Base-by-base conservation (phyloP, 1,284 basidiomycete species). In the Peniophora sp. region DNA sequence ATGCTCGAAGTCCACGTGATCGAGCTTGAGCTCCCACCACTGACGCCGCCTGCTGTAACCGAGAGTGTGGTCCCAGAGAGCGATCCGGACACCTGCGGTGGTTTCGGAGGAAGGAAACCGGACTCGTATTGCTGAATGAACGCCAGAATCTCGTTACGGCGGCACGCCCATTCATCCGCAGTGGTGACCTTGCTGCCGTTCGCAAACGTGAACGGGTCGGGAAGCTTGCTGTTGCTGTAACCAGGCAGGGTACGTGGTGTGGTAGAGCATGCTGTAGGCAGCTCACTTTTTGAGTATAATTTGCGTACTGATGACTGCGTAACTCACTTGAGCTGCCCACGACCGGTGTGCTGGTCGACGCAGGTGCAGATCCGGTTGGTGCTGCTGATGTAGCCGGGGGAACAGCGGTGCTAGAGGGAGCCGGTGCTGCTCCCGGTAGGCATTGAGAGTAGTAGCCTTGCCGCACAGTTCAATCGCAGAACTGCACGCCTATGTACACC, bases 91-190 rank as follows among this genome's bases (percentile, higher is more conserved):
- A 79, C 60, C 14, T 62, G 59, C 10, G 64, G 53, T 0, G 76
- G 77, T 54, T 64, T 65, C 15, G 64, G 64, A 0, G 76, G 76
- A 14, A 76, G 59, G 1, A 65, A 64, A 6, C 76, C 76, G 2
- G 72, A 66, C 63, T 80, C 78, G 58, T 75, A 74, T 14, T 63
- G 63, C 56, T 77, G 73, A 57, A 79, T 58, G 15, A 79, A 64
- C 24, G 70, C 64, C 48, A 56, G 60, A 55, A 79, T 73, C 58
- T 80, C 72, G 10, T 65, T 64, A 24, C 69, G 69, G 32, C 76
- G 70, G 59, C 78, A 80, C 10, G 64, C 63, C 70, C 73, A 80
- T 53, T 79, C 72, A 1, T 56, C 69, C 34, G 64, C 62, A 18
- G 71, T 73, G n/a, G 56, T 52, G 6, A 74, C 71, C 12, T 64